Conservation (phyloP, 1,284 basidiomycete genomes). For the Kwoniella shivajii region DNA sequence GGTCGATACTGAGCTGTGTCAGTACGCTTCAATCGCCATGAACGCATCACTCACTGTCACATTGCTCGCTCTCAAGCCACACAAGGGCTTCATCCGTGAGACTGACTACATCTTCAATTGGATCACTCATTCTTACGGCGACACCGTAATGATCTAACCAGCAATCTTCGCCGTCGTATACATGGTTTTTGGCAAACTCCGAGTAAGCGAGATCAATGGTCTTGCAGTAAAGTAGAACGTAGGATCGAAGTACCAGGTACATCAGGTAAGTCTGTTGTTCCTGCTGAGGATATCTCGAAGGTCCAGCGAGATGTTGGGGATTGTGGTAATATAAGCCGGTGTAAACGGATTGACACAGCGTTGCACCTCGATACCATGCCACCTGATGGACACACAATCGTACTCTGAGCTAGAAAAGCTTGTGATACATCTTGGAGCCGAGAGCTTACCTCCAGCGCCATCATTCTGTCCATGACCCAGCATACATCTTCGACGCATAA, state of each 20-base stretch:
- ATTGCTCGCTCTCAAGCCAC: slow-evolving; percentile 56
- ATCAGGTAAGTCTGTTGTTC: slow-evolving; percentile 62
- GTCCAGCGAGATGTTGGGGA: slow-evolving; percentile 33
- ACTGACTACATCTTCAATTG: slow-evolving; percentile 63
- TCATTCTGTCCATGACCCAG: slow-evolving; percentile 79
- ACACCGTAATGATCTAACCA: slow-evolving; percentile 83
- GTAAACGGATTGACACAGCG: slow-evolving; percentile 81
- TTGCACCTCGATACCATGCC: slow-evolving; percentile 82
- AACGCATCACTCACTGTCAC: slow-evolving; percentile 7
- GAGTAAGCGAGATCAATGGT: slow-evolving; percentile 79
- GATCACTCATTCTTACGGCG: slow-evolving; percentile 69
- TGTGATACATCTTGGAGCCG: too few species aligned
- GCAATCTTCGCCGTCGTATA: slow-evolving; percentile 86
- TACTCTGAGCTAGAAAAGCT: slow-evolving; percentile 25
- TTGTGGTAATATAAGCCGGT: slow-evolving; percentile 77
- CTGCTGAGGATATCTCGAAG: slow-evolving; percentile 1
- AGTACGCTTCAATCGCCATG: neutral
- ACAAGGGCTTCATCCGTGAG: slow-evolving; percentile 64
- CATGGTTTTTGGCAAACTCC: slow-evolving; percentile 70
- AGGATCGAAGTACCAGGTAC: slow-evolving; percentile 70
- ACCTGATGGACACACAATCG: too few species aligned
- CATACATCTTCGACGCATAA: slow-evolving; percentile 75
- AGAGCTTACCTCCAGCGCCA: slow-evolving; percentile 74
- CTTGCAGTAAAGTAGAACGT: slow-evolving; percentile 74
- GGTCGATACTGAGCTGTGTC: neutral